phyloP scores from a whole-genome alignment of 768 basidiomycete genomes.

The Suillus occidentalis region DNA sequence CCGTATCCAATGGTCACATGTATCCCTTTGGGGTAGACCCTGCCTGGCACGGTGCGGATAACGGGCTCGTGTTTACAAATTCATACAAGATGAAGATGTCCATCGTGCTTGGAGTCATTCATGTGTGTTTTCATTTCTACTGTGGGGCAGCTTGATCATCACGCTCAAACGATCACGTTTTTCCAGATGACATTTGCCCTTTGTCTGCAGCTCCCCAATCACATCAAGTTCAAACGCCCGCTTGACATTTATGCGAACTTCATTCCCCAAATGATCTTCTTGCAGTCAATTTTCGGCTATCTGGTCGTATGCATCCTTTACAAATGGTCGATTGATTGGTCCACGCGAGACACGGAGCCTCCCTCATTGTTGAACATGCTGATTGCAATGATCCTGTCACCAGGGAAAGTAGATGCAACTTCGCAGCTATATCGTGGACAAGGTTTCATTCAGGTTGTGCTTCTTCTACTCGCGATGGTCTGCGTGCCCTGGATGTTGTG shows the following conservation, averaged over 20 bases:
- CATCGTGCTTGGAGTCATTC: slow-evolving; percentile 91
- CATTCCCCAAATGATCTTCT: slow-evolving; percentile 95
- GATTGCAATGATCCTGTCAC: slow-evolving; percentile 93
- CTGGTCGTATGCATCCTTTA: slow-evolving; percentile 91
- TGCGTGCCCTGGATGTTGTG: slow-evolving; percentile 97
- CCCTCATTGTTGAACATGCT: slow-evolving; percentile 95
- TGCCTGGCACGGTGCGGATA: slow-evolving; percentile 92
- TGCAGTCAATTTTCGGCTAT: slow-evolving; percentile 98
- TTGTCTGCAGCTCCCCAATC: slow-evolving; percentile 94
- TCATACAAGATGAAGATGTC: slow-evolving; percentile 99
- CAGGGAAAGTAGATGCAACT: slow-evolving; percentile 70
- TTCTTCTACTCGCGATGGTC: slow-evolving; percentile 75
- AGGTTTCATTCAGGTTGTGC: slow-evolving; percentile 73
- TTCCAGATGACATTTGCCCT: slow-evolving; percentile 96
- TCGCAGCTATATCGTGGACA: slow-evolving; percentile 86
- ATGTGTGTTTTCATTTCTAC: slow-evolving; percentile 56
- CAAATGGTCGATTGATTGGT: slow-evolving; percentile 98
- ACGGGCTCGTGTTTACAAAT: slow-evolving; percentile 90
- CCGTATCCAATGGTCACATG: slow-evolving; percentile 58
- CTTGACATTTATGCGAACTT: slow-evolving; percentile 93
- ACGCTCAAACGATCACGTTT: slow-evolving; percentile 16
- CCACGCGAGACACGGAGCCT: slow-evolving; percentile 60
- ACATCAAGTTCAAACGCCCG: slow-evolving; percentile 86
- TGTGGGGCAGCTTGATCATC: not conserved
- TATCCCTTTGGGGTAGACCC: slow-evolving; percentile 97